phyloP scores from a whole-genome alignment of 345 rosid genomes.

The Linum tenue region DNA sequence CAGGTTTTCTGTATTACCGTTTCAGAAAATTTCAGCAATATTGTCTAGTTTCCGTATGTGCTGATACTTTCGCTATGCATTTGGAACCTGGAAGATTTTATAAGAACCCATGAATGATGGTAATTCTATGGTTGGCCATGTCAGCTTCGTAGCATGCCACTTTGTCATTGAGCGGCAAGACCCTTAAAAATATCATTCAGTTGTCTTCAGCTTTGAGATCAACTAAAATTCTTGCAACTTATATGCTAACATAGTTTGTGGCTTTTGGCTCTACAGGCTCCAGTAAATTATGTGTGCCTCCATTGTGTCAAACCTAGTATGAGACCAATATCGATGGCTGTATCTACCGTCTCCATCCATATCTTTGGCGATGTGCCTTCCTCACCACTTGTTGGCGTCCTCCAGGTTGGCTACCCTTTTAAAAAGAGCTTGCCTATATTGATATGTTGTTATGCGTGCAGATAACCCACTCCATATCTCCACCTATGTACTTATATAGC shows the following conservation, averaged over 20 bases:
- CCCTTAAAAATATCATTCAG: too few species aligned
- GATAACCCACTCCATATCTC: background rate
- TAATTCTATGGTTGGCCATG: too few species aligned
- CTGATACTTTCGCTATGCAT: background rate
- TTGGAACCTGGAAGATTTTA: too few species aligned
- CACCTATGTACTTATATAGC: background rate
- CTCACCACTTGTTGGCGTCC: slow-evolving; percentile 7
- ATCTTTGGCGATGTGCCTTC: slow-evolving; percentile 9
- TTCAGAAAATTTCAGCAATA: background rate
- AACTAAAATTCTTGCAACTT: background rate
- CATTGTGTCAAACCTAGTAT: slow-evolving; percentile 6
- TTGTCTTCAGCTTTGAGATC: background rate
- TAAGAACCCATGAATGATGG: too few species aligned
- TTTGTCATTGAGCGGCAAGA: too few species aligned
- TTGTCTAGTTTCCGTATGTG: background rate
- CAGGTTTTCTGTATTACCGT: too few species aligned
- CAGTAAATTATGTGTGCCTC: slow-evolving; percentile 7
- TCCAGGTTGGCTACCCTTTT: slow-evolving; percentile 1
- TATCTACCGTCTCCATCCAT: slow-evolving; percentile 8
- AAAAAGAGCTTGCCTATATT: background rate
- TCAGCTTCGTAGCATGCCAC: too few species aligned
- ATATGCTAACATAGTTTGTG: too few species aligned
- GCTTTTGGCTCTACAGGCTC: background rate
- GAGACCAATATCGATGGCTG: slow-evolving; percentile 10
- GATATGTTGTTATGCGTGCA: background rate